Evolutionary conservation across 2,329 filamentous ascomycete species (phyloP).

Genomic region (Cercospora sesami): DNA sequence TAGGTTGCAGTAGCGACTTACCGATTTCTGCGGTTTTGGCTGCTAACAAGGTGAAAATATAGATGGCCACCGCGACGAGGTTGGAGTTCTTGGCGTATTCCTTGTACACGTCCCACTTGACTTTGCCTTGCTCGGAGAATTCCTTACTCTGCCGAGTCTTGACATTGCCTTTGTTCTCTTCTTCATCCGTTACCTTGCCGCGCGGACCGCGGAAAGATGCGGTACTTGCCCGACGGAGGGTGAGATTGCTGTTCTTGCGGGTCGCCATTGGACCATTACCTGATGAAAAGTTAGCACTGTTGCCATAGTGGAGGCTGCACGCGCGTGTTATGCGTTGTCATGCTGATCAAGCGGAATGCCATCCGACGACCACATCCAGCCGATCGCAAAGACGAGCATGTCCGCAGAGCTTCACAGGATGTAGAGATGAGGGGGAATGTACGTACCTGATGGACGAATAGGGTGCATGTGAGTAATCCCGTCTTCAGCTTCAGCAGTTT

Average conservation of each 20-base stretch:
- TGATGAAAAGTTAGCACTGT: constrained; percentile 23
- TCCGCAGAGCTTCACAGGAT: background rate
- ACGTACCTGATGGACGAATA: constrained; percentile 56
- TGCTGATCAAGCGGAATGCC: background rate
- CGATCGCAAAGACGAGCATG: constrained; percentile 1
- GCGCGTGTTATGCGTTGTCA: background rate
- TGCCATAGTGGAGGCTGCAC: background rate
- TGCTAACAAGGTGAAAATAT: constrained; percentile 72
- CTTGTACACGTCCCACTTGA: constrained; percentile 92
- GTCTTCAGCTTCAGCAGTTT: constrained; percentile 65
- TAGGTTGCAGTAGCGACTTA: constrained; percentile 43
- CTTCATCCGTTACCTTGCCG: constrained; percentile 82
- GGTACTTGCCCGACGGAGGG: constrained; percentile 84
- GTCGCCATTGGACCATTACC: constrained; percentile 48
- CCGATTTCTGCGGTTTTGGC: constrained; percentile 81
- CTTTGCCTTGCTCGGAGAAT: constrained; percentile 88
- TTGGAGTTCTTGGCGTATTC: constrained; percentile 97
- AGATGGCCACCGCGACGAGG: constrained; percentile 76
- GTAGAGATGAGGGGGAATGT: background rate
- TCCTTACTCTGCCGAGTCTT: constrained; percentile 88
- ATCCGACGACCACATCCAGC: background rate
- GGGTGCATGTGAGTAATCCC: constrained; percentile 72
- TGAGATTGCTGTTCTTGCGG: constrained; percentile 68
- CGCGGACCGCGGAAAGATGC: constrained; percentile 85
- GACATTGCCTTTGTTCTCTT: constrained; percentile 55